Evolutionary conservation across 352 stramenopile genomes (phyloP), one percentile per base, ranked within the genome.

Genomic region (Pilasporangium apinafurcum): DNA sequence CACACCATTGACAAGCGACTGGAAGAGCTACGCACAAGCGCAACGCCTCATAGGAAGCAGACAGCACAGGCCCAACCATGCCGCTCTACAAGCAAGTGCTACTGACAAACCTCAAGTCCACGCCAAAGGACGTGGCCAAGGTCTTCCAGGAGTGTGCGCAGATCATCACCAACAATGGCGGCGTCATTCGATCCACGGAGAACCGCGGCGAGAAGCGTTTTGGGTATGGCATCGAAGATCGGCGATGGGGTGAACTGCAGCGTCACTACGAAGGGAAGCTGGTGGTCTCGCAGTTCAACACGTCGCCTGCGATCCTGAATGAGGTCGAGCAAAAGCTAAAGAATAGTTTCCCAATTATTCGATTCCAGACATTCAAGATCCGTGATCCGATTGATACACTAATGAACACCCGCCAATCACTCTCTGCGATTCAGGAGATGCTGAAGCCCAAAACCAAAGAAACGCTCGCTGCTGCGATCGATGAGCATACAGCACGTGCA

Each of bases 81-180:
- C 78, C 80, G 63, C 74, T 93, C 34, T 93, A 93, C 65, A 93
- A 93, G 77, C 81, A 93, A 50, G 81, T 93, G 60, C 69, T 91
- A 42, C 52, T 93, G 42, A 91, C 81, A 31, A 93, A 90, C 65
- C 70, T 90, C 57, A 93, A 93, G 76, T 81, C 78, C 28, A 70
- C 81, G 58, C 81, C 81, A 21, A 84, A 84, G 51, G 78, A 93
- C 25, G 78, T 89, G 47, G 78, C 81, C 42, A 63, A 77, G 45
- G 65, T 88, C 36, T 93, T 93, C 57, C 75, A 93, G 62, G 81
- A 93, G 47, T 81, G 71, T 53, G 74, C 81, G 42, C 45, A 68
- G 39, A 49, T 91, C 37, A 81, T 93, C 51, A 83, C 76, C 31
- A 53, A 51, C 9, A 44, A 72, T 8, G 81, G 81, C 41, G 81